These are phyloP conservation scores for Boletus speciosus DNA, from an alignment of 768 basidiomycete species.

Conservation along the genomic window DNA sequence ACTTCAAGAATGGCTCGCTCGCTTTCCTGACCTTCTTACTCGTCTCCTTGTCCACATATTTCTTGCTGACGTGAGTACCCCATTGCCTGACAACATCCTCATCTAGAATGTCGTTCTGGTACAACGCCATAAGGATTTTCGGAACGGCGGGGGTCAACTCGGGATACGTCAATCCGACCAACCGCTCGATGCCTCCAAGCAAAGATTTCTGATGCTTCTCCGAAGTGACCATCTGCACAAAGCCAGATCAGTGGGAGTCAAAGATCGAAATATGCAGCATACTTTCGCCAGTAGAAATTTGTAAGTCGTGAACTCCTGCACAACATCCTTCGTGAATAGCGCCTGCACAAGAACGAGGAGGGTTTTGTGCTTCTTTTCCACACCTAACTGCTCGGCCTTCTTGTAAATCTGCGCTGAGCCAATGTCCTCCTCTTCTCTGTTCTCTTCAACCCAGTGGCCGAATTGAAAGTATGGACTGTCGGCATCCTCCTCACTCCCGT, in stretches of 20 bases:
- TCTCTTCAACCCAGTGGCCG: conserved; percentile 82
- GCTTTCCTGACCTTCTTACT: conserved; percentile 96
- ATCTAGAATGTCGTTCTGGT: conserved; percentile 88
- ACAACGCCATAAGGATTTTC: conserved; percentile 91
- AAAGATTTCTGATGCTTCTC: conserved; percentile 97
- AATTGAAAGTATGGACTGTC: conserved; percentile 85
- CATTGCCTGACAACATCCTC: conserved; percentile 88
- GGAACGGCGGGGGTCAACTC: conserved; percentile 71
- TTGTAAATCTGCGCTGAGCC: conserved; percentile 69
- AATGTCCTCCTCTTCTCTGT: conserved; percentile 37
- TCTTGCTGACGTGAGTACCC: conserved; percentile 96
- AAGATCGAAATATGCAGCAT: background rate
- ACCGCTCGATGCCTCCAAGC: conserved; percentile 88
- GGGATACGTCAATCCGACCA: conserved; percentile 71
- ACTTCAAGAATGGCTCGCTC: conserved; percentile 94
- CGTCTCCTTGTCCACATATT: conserved; percentile 92
- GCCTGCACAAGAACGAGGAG: conserved; percentile 79
- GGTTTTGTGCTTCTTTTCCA: conserved; percentile 94
- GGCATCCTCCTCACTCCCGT: conserved; percentile 82
- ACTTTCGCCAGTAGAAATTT: conserved; percentile 72
- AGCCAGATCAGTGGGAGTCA: conserved; percentile 3
- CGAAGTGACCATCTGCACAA: conserved; percentile 70
- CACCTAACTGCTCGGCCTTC: conserved; percentile 86
- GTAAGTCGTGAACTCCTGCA: conserved; percentile 62
- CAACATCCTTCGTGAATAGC: conserved; percentile 73